Percentiles rank a stretch among this genome's conserved stretches.
These are phyloP conservation scores for Stromatinia cepivora DNA, from an alignment of 2,329 filamentous ascomycete species.

Conservation along the genomic window DNA sequence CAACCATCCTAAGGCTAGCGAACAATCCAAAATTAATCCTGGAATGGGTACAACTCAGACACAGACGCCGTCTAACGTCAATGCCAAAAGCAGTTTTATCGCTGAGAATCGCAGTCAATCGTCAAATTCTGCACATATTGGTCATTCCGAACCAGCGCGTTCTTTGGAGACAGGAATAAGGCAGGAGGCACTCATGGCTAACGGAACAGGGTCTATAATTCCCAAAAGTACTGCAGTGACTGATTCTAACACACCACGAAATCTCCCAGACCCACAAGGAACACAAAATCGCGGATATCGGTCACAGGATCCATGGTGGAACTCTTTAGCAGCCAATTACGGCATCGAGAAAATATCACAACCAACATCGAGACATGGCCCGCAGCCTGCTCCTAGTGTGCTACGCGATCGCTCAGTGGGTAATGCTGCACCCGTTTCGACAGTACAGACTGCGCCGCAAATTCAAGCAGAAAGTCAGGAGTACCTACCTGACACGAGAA, in stretches of 20 bases:
- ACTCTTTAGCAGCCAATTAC: conserved; percentile 10
- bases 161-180: neutral
- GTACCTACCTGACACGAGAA: neutral
- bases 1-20: neutral
- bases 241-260: neutral
- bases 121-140: neutral
- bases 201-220: neutral
- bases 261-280: neutral
- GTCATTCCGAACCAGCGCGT: neutral
- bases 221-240: neutral
- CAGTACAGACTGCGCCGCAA: neutral
- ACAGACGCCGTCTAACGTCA: neutral
- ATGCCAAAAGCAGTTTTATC: neutral
- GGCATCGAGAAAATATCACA: conserved; percentile 9
- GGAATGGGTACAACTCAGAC: neutral
- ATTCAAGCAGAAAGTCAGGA: neutral
- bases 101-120: neutral
- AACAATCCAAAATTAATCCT: neutral
- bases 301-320: conserved; percentile 19
- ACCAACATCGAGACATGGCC: neutral
- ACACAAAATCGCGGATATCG: neutral
- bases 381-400: neutral
- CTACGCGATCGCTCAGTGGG: neutral
- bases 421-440: neutral
- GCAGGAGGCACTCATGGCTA: neutral